Base-by-base conservation (phyloP, 768 basidiomycete species). In the Tremella fuciformis region DNA sequence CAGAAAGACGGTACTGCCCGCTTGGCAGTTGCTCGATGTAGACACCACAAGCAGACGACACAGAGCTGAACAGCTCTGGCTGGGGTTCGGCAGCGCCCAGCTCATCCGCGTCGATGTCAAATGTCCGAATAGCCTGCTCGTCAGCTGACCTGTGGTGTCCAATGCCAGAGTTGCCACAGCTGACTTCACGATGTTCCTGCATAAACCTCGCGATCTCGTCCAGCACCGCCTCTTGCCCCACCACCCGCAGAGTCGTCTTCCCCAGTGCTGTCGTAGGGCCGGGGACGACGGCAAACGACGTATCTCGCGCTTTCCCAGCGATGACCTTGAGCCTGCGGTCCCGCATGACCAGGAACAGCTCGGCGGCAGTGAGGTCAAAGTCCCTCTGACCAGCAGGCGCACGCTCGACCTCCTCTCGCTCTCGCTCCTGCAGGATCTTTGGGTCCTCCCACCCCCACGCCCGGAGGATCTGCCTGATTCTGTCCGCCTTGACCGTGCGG, bases 381-480 rank as follows among this genome's bases (percentile, higher is more conserved):
- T 58, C 63, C 60, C 7, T 48, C 19, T 29, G 15, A 13, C 54
- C 13, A 58, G 41, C 22, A 34, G n/a, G 18, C 9, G n/a, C 39
- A 50, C 29, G 16, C 37, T 55, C 16, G 22, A 16, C 18, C 13
- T 49, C 34, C 24, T 13, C 39, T 55, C 29, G 11, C n/a, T n/a
- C n/a, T 22, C 6, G 11, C 16, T 48, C 16, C 16, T 60, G 52
- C 50, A 19, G 37, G 46, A 53, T 16, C 15, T 50, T 16, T 7
- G 59, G 56, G 4, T 50, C 18, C 18, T 39, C 52, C 63, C 63
- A 65, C 24, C 57, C 63, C 59, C 59, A 65, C 11, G 42, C 18
- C 16, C 16, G 19, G 46, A 65, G 34, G n/a, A 65, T 58, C 41
- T 46, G 18, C n/a, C n/a, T 22, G 9, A 65, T 42, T 15, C 55